Evolutionary conservation across 352 stramenopile genomes (phyloP), one percentile per base, ranked within the genome.

Genomic region (Phytophthora cryptogea): DNA sequence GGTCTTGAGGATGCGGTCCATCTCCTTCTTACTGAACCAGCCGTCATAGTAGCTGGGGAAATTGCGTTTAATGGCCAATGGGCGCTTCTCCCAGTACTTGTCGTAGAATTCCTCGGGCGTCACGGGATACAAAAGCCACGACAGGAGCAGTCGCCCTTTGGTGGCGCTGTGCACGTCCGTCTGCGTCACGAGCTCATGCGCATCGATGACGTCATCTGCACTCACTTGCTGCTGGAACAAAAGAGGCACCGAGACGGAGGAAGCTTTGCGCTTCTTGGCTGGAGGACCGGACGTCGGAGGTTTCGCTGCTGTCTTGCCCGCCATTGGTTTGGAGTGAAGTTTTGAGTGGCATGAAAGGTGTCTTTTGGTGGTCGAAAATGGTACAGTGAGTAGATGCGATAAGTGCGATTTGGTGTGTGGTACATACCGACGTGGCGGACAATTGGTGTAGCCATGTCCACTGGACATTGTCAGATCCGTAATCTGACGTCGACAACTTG

Each of bases 81-180:
- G 92, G 28, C 91, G 84, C 53, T 97, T 90, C 63, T 98, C 95
- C 88, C 88, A 98, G 71, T 98, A 97, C 20, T 89, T 86, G 3
- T 77, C 60, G 67, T 98, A 98, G 54, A 98, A 98, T 66, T 97
- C 79, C 35, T 93, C 72, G 7, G 84, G 59, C 9, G 77, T 81
- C 48, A 97, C 86, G 14, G 87, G 88, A 52, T 81, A 81, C 48
- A 97, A 78, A 10, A 97, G 69, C 89, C 89, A 97, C 66, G 94
- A 70, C 27, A 97, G 81, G 16, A 94, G 66, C 64, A 90, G 52
- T 42, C 80, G 83, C 6, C 75, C 78, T 64, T 90, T 82, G 54
- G 72, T 89, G 23, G 75, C 73, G 54, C 83, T 90, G 64, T 89
- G 83, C 16, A 90, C 48, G 42, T 88, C 77, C 13, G 69, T 81